Percentiles rank a stretch among this genome's conserved stretches.
Evolutionary conservation across 768 basidiomycete genomes (phyloP).

Genomic region (Kwoniella sp.): DNA sequence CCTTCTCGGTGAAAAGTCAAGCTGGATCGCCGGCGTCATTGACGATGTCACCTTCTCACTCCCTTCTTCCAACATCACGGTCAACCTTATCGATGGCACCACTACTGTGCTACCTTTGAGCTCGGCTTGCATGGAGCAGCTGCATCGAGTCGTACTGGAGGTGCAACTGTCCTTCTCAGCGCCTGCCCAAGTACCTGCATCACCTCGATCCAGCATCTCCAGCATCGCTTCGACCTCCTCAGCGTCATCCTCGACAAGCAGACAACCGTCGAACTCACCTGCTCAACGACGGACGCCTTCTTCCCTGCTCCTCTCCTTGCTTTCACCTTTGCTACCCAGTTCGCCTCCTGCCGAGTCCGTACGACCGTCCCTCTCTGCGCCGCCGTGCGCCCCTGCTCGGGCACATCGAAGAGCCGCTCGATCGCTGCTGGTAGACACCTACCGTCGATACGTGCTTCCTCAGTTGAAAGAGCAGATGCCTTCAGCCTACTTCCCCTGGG

Average conservation of each 20-base stretch:
- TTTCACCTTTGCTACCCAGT: constrained; percentile 45
- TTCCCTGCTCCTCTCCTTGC: constrained; percentile 47
- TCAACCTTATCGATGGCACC: constrained; percentile 51
- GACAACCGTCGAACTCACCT: constrained; percentile 1
- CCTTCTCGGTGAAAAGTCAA: constrained; percentile 55
- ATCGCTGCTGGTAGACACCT: constrained; percentile 56
- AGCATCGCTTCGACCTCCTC: constrained; percentile 25
- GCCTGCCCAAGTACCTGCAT: constrained; percentile 21
- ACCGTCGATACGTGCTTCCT: constrained; percentile 53
- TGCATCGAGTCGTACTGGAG: constrained; percentile 45
- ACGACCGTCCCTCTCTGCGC: constrained; percentile 19
- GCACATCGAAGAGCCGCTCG: constrained; percentile 55
- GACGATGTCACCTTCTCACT: constrained; percentile 57
- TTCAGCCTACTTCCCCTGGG: constrained; percentile 49
- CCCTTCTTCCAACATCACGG: constrained; percentile 32
- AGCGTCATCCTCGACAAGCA: constrained; percentile 18
- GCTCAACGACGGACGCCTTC: constrained; percentile 41
- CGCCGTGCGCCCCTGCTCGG: constrained; percentile 35
- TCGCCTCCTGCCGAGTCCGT: constrained; percentile 1
- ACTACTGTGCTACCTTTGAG: constrained; percentile 38
- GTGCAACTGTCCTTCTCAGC: constrained; percentile 50
- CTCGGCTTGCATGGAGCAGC: constrained; percentile 26
- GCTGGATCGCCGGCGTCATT: constrained; percentile 55
- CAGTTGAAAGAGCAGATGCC: constrained; percentile 48
- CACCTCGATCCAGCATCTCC: constrained; percentile 24